Conservation (phyloP, 495 filamentous ascomycete species). For the Talaromyces adpressus region DNA sequence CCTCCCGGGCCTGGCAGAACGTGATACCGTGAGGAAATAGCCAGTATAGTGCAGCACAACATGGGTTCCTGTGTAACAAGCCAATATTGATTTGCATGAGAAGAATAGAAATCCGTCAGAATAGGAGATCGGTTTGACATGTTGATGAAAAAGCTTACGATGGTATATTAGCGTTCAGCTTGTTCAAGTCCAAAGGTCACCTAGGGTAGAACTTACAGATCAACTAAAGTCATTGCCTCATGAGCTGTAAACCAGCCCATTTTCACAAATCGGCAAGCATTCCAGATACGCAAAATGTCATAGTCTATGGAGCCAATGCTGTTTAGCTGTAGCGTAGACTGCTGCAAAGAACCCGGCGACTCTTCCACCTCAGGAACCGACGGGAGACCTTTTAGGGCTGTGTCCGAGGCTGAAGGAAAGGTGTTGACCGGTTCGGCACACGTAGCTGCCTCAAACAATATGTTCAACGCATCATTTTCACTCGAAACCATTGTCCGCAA, state of each 20-base stretch:
- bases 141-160: constrained; percentile 27
- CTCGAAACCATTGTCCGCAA: constrained; percentile 18
- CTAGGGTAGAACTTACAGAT: constrained; percentile 14
- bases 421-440: constrained; percentile 15
- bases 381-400: not conserved
- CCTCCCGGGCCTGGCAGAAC: constrained; percentile 27
- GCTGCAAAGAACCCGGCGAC: not conserved
- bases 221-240: constrained; percentile 23
- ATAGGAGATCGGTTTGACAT: constrained; percentile 31
- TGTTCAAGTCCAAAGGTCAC: not conserved
- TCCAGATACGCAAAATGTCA: constrained; percentile 26
- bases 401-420: not conserved
- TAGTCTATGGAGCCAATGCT: constrained; percentile 5
- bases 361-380: not conserved
- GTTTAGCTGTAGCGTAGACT: not conserved
- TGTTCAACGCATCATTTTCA: constrained; percentile 29
- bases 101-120: constrained; percentile 27
- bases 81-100: constrained; percentile 25
- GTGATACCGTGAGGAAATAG: constrained; percentile 31
- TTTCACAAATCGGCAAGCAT: constrained; percentile 32
- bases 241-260: constrained; percentile 36
- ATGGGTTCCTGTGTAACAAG: constrained; percentile 33
- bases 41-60: constrained; percentile 33
- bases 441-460: constrained; percentile 29
- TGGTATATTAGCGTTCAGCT: not conserved